Evolutionary conservation across 768 basidiomycete species (phyloP).

Genomic region (Agrocybe chaxingu): DNA sequence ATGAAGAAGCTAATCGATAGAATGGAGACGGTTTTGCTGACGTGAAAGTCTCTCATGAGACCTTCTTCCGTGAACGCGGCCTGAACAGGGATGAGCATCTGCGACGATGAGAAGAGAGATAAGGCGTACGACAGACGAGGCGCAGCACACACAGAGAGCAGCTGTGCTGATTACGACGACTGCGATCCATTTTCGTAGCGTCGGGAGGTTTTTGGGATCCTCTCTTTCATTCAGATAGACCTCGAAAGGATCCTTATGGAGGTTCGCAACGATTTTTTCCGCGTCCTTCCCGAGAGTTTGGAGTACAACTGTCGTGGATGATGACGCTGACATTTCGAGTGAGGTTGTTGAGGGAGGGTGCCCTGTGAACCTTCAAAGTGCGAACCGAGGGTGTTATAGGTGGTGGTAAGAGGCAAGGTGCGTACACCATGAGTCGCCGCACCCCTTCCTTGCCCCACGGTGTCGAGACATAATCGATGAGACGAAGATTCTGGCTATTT

Average conservation of each 20-base stretch:
- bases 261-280: no score
- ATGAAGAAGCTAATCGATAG: slow-evolving; percentile 58
- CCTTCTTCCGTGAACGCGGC: slow-evolving; percentile 63
- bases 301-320: no score
- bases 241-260: slow-evolving; percentile 10
- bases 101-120: background rate
- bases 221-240: slow-evolving; percentile 40
- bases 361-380: no score
- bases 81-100: slow-evolving; percentile 23
- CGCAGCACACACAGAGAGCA: slow-evolving; percentile 49
- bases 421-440: no score
- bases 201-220: slow-evolving; percentile 37
- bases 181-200: slow-evolving; percentile 43
- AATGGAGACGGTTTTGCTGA: slow-evolving; percentile 45
- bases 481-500: no score
- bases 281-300: no score
- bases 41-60: slow-evolving; percentile 45
- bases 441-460: no score
- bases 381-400: no score
- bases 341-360: no score
- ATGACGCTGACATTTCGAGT: no score
- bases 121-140: slow-evolving; percentile 51
- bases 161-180: slow-evolving; percentile 45
- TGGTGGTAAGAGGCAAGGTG: no score
- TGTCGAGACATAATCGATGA: no score